Percentiles rank a stretch among this genome's conserved stretches.
phyloP scores from a whole-genome alignment of 176 grass and related monocot species.

The Musa schizocarpa region DNA sequence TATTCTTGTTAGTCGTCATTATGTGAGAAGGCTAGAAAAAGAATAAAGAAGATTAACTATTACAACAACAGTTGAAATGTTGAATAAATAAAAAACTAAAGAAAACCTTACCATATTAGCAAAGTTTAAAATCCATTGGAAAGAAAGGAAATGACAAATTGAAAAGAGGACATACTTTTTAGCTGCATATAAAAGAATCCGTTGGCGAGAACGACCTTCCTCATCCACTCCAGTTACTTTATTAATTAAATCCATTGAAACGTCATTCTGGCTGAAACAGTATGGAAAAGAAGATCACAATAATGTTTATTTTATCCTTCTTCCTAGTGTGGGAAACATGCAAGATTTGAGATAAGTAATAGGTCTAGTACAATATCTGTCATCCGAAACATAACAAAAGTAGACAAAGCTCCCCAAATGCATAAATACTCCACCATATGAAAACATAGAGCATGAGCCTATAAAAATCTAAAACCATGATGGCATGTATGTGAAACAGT shows the following conservation, averaged over 20 bases:
- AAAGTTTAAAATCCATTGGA: background rate
- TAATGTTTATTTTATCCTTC: slow-evolving; percentile 39
- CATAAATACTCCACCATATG: background rate
- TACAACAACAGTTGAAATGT: background rate
- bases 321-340: background rate
- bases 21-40: background rate
- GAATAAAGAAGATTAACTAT: background rate
- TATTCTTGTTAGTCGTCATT: background rate
- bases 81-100: background rate
- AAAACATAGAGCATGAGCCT: background rate
- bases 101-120: background rate
- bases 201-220: slow-evolving; percentile 85
- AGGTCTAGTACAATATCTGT: background rate
- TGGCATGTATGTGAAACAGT: background rate
- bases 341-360: slow-evolving; percentile 10
- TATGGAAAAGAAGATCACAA: slow-evolving; percentile 48
- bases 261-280: slow-evolving; percentile 48
- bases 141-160: background rate
- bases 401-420: background rate
- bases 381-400: background rate
- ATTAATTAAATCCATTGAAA: slow-evolving; percentile 90
- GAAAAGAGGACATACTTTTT: slow-evolving; percentile 53
- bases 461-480: background rate
- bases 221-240: slow-evolving; percentile 93
- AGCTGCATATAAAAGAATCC: slow-evolving; percentile 98